phyloP scores from a whole-genome alignment of 768 basidiomycete genomes.

The Leccinum disarticulatum region DNA sequence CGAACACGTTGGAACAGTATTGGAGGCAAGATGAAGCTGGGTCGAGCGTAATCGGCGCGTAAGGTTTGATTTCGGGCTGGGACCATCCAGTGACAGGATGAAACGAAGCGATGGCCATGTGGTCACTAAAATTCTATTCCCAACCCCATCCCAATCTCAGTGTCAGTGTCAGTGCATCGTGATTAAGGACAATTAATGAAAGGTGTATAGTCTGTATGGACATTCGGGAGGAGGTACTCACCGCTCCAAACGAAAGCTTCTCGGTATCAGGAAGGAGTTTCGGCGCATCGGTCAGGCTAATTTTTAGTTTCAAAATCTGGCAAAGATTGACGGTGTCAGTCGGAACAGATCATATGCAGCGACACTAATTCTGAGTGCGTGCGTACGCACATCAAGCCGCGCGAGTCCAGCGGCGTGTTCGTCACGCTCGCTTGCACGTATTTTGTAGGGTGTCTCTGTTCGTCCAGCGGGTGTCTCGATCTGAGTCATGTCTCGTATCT shows the following conservation, averaged over 20 bases:
- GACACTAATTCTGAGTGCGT: neutral
- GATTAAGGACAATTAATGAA: neutral
- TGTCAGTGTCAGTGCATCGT: neutral
- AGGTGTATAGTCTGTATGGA: neutral
- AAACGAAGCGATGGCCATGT: conserved; percentile 73
- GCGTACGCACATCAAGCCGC: conserved; percentile 22
- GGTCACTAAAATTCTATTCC: conserved; percentile 44
- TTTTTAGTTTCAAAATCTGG: conserved; percentile 56
- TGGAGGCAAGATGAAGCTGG: conserved; percentile 58
- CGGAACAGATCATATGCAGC: neutral
- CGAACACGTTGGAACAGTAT: conserved; percentile 60
- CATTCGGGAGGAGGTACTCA: conserved; percentile 25
- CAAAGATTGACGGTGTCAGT: neutral
- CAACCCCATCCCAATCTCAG: neutral
- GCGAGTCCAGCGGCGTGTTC: neutral
- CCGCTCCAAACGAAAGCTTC: conserved; percentile 57
- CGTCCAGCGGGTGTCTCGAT: neutral
- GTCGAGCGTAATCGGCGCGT: conserved; percentile 58
- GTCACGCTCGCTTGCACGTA: neutral
- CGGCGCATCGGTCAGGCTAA: conserved; percentile 45
- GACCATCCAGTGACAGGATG: conserved; percentile 67
- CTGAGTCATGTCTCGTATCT: conserved; percentile 3
- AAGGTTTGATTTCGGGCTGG: conserved; percentile 70
- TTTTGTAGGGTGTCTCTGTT: conserved; percentile 5
- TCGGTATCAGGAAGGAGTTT: conserved; percentile 53